Conservation (phyloP, 805 yeast genomes). For the Lipomyces japonicus region DNA sequence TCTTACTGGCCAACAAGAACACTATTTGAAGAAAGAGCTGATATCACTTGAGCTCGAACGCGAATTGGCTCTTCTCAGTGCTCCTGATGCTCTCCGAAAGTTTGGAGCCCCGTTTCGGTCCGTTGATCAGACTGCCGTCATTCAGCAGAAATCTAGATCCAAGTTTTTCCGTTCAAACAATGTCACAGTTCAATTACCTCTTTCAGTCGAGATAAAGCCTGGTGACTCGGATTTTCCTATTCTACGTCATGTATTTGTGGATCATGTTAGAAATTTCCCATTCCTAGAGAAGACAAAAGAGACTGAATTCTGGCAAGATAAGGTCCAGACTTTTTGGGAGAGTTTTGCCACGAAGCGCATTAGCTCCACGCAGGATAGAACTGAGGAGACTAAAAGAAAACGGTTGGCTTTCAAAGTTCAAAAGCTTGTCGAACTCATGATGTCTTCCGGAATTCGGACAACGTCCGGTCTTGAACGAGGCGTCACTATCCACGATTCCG, state of each 20-base stretch:
- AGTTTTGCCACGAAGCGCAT: slow-evolving; percentile 69
- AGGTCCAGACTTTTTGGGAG: slow-evolving; percentile 78
- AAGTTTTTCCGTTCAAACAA: not conserved
- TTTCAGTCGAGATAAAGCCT: slow-evolving; percentile 21
- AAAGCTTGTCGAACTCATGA: slow-evolving; percentile 60
- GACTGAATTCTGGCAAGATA: slow-evolving; percentile 71
- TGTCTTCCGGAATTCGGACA: slow-evolving; percentile 70
- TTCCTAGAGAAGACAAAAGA: slow-evolving; percentile 52
- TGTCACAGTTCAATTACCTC: slow-evolving; percentile 29
- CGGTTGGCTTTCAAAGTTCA: slow-evolving; percentile 59
- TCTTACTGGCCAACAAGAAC: slow-evolving; percentile 68
- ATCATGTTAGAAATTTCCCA: slow-evolving; percentile 69
- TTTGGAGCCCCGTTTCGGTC: slow-evolving; percentile 75
- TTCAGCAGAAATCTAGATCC: not conserved
- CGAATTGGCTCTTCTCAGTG: slow-evolving; percentile 60
- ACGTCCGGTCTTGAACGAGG: slow-evolving; percentile 29
- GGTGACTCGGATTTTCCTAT: slow-evolving; percentile 56
- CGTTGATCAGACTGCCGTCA: not conserved
- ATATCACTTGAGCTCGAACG: slow-evolving; percentile 55
- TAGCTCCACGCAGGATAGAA: slow-evolving; percentile 70
- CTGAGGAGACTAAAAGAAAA: slow-evolving; percentile 66
- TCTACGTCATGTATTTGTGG: slow-evolving; percentile 58
- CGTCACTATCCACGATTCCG: slow-evolving; percentile 10
- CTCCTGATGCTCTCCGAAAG: slow-evolving; percentile 57
- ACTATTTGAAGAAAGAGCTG: slow-evolving; percentile 79